Base-by-base conservation (phyloP, 163 green algal species). In the Volvox carteri region DNA sequence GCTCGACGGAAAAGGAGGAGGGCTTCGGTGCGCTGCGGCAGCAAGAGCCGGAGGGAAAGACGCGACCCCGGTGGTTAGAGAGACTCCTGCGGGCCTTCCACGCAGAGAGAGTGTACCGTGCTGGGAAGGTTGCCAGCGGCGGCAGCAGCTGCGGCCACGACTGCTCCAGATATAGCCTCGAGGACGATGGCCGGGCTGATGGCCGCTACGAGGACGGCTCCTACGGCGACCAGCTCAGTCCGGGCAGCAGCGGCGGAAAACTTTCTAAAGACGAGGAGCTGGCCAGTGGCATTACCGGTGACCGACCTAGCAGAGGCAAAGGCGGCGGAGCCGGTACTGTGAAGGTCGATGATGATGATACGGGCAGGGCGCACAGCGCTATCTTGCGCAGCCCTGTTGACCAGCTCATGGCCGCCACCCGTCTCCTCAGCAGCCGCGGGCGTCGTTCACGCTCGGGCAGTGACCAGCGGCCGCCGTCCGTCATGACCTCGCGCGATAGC, bases 401-500 rank as follows among this genome's bases (percentile, higher is more conserved):
- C 35, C 30, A n/a, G 67, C 30, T 50, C 30, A n/a, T 42, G 9
- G 58, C 58, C 58, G 23, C 18, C 65, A 76, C 35, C 18, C 70
- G 70, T 21, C 70, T 54, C 7, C 23, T 54, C 37, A 54, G 37
- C 70, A 78, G 6, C 41, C 70, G 70, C 11, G 25, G 39, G 39
- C 30, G 16, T 41, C 70, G 70, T 30, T 7, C 39, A 21, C 70
- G 70, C 1, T 75, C 65, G 46, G 7, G 7, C 5, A 72, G 65
- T 11, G 65, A 75, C 12, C 30, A 75, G 65, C 65, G 1, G 65
- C 65, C 30, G 65, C n/a, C 23, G 30, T 48, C 65, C 9, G 37
- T 78, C 18, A 52, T 56, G 70, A 19, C 19, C 39, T 78, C 70
- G 41, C 70, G 70, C 19, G 70, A 78, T 41, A 78, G 70, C 35